These are phyloP conservation scores for Panicum hallii DNA, from an alignment of 202 grass and related monocot species.

Conservation along the genomic window DNA sequence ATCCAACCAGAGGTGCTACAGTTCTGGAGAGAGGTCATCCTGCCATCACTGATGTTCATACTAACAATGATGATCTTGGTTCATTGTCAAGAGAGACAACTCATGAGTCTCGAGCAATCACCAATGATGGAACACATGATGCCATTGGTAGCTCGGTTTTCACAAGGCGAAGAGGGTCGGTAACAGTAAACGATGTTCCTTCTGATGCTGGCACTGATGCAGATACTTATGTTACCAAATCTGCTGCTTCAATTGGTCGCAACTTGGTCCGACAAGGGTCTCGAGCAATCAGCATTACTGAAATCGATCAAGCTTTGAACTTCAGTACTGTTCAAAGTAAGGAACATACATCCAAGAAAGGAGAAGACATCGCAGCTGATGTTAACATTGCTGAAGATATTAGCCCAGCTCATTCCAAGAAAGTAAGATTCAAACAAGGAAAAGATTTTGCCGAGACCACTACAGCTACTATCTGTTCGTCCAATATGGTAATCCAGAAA, in stretches of 20 bases:
- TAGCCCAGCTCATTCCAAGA: constrained; percentile 21
- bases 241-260: constrained; percentile 19
- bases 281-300: constrained; percentile 25
- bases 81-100: neutral
- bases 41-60: constrained; percentile 17
- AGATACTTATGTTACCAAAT: constrained; percentile 39
- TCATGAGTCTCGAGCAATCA: neutral
- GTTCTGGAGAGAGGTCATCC: neutral
- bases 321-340: neutral
- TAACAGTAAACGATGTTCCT: neutral
- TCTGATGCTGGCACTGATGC: constrained; percentile 2
- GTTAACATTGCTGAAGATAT: neutral
- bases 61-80: constrained; percentile 8
- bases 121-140: constrained; percentile 25
- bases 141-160: neutral
- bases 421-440: constrained; percentile 4
- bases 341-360: constrained; percentile 30
- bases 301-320: constrained; percentile 18
- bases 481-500: neutral
- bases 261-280: constrained; percentile 42
- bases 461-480: neutral
- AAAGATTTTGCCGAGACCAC: constrained; percentile 23
- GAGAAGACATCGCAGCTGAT: neutral
- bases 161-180: neutral
- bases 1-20: constrained; percentile 15